Conservation (phyloP, 331 rosid genomes). For the Telfairia occidentalis region DNA sequence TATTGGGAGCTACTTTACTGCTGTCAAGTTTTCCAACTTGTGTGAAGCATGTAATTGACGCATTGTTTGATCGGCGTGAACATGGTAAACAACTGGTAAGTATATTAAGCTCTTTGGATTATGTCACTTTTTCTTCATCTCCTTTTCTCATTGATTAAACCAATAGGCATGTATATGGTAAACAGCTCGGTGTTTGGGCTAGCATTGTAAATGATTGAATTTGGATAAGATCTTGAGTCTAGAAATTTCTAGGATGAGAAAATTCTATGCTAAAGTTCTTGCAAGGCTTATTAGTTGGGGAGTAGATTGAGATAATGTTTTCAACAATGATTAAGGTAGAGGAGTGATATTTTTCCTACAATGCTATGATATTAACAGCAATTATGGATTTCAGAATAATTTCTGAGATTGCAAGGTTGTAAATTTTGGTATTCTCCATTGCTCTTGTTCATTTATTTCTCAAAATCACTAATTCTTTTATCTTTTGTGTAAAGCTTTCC, state of each 20-base stretch:
- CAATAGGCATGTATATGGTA: not conserved
- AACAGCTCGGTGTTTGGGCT: not conserved
- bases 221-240: not conserved
- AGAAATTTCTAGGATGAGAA: not conserved
- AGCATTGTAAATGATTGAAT: not conserved
- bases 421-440: not conserved
- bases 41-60: conserved; percentile 55
- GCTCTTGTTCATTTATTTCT: not conserved
- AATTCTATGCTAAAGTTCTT: not conserved
- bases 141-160: not conserved
- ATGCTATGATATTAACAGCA: not conserved
- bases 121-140: not conserved
- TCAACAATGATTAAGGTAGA: not conserved
- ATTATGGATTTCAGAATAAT: not conserved
- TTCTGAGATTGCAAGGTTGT: not conserved
- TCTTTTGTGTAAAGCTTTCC: not conserved
- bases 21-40: conserved; percentile 51
- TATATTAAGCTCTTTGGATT: not conserved
- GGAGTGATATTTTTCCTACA: not conserved
- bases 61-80: conserved; percentile 67
- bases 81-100: conserved; percentile 85
- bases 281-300: not conserved
- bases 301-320: not conserved
- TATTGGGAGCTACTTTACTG: conserved; percentile 51
- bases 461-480: not conserved